Percentiles rank a stretch among this genome's conserved stretches.
These are phyloP conservation scores for Allium fistulosum DNA, from an alignment of 106 monocot species.

Conservation along the genomic window DNA sequence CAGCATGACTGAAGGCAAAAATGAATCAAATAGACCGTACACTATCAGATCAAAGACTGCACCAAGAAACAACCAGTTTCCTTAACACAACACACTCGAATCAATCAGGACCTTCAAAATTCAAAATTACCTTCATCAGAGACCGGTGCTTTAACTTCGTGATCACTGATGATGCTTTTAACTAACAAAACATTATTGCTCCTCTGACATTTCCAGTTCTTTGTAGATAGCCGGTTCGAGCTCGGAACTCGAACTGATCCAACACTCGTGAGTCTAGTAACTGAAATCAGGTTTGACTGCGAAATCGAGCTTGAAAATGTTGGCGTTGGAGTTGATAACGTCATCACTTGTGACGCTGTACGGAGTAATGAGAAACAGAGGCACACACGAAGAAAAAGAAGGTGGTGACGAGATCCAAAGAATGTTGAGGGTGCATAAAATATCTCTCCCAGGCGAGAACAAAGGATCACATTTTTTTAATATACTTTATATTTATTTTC, in stretches of 20 bases:
- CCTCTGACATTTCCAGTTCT: conserved; percentile 9
- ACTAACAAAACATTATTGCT: background rate
- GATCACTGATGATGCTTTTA: conserved; percentile 12
- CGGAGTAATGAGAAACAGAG: too few species aligned
- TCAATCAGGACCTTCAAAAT: background rate
- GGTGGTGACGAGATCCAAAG: too few species aligned
- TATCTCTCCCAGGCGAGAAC: too few species aligned
- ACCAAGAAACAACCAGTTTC: background rate
- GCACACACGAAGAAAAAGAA: too few species aligned
- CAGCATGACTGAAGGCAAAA: background rate
- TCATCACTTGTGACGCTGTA: background rate
- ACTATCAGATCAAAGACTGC: background rate
- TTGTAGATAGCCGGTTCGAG: conserved; percentile 11
- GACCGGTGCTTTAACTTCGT: conserved; percentile 9
- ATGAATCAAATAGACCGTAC: background rate
- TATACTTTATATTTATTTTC: too few species aligned
- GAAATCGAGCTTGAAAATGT: conserved; percentile 3
- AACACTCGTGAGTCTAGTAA: conserved; percentile 9
- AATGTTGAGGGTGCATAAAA: too few species aligned
- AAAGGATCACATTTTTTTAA: too few species aligned
- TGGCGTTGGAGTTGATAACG: conserved; percentile 18
- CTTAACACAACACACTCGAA: background rate
- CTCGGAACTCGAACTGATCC: background rate
- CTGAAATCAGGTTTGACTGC: background rate
- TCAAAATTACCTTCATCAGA: conserved; percentile 13